Base-by-base conservation (phyloP, 176 grass and related monocot species). In the Oryza punctata region DNA sequence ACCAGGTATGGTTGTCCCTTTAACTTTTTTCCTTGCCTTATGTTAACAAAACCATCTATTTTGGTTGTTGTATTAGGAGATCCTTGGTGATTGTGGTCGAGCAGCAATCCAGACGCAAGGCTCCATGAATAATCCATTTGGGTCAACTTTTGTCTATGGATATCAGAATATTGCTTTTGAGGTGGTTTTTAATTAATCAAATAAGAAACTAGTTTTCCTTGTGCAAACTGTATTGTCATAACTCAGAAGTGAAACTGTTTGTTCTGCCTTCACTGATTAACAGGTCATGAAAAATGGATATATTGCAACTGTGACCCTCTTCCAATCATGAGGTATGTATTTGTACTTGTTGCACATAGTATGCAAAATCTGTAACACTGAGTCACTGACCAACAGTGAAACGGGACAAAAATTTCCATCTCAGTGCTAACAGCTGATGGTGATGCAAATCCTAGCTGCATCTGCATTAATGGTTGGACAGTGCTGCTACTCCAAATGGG, bases 281-380 rank as follows among this genome's bases (percentile, higher is more conserved):
- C 70, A 98, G 96, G 87, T 99, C 28, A 94, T 99, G 96, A 99
- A 98, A 85, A 98, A 94, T 76, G 96, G 93, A 43, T 95, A 92
- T 70, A 95, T 98, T 67, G 96, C 96, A 73, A 98, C 96, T 13
- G 89, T 95, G 10, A 96, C 96, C 25, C 89, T 98, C 41, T 95
- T 95, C 81, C 91, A 91, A 60, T 92, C 93, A 63, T 95, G 47
- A 94, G 80, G 75, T 87, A 60, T 38, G 37, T 67, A 46, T 50
- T 49, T 16, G 57, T 25, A 59, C 32, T n/a, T 59, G 6, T 28
- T 65, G 41, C 46, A 29, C 2, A 16, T 30, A 41, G 61, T 81
- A 30, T 57, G 73, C 28, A 4, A 37, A 45, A 46, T 69, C n/a
- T 26, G 9, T 26, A 43, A 70, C 11, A 23, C 21, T 9, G 37